These are phyloP conservation scores for Aspergillus ochraceus DNA, from an alignment of 2,329 filamentous ascomycete genomes.

Conservation along the genomic window DNA sequence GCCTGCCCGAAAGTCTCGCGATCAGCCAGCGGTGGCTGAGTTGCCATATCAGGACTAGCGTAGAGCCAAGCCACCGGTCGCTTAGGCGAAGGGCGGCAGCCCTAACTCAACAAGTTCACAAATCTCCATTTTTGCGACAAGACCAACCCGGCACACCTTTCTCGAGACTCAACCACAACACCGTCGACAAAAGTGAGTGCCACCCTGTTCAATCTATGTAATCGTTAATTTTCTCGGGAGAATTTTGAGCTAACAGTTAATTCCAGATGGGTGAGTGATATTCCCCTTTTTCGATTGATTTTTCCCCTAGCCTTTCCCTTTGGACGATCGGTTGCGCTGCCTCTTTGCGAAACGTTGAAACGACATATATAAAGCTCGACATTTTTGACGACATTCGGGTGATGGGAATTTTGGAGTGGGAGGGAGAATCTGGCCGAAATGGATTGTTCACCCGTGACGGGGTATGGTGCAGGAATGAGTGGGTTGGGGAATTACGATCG, in stretches of 20 bases:
- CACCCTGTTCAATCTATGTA: conserved; percentile 16
- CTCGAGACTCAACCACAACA: conserved; percentile 48
- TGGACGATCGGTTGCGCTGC: conserved; percentile 31
- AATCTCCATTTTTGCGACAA: conserved; percentile 42
- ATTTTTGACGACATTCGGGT: background rate
- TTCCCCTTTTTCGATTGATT: conserved; percentile 19
- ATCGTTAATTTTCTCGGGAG: conserved; percentile 10
- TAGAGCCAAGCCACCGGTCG: conserved; percentile 28
- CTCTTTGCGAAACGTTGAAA: conserved; percentile 28
- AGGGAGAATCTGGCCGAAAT: background rate
- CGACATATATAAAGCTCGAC: conserved; percentile 12
- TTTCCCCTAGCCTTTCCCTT: conserved; percentile 18
- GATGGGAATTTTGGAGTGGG: background rate
- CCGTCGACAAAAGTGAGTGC: conserved; percentile 54
- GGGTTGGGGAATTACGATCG: background rate
- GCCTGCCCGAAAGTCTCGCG: background rate
- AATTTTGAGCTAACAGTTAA: conserved; percentile 29
- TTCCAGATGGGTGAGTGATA: conserved; percentile 62
- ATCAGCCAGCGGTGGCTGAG: conserved; percentile 19
- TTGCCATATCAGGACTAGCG: conserved; percentile 29
- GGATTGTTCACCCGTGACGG: background rate
- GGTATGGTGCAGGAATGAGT: background rate
- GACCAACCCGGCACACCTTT: conserved; percentile 38
- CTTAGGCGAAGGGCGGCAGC: conserved; percentile 48
- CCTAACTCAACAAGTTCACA: conserved; percentile 45